These are phyloP conservation scores for Boletus vinaceobasis DNA, from an alignment of 768 basidiomycete species.

Conservation along the genomic window DNA sequence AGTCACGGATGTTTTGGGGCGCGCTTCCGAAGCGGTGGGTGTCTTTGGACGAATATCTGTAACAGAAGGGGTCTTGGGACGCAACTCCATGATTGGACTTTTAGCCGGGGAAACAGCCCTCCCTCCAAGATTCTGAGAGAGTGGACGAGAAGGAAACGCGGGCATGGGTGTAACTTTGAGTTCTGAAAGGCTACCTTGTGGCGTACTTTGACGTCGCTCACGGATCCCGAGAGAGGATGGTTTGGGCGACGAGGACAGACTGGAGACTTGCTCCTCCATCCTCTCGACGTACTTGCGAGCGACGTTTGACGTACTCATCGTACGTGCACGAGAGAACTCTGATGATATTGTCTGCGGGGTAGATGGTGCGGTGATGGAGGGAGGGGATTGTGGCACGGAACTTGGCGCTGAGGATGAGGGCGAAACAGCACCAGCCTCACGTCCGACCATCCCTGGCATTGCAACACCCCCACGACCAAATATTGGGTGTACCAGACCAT, in stretches of 20 bases:
- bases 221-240: conserved; percentile 30
- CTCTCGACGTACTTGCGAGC: conserved; percentile 37
- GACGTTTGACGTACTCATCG: conserved; percentile 34
- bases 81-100: conserved; percentile 13
- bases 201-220: conserved; percentile 52
- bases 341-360: conserved; percentile 7
- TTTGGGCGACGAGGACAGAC: conserved; percentile 31
- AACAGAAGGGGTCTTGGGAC: conserved; percentile 18
- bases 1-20: conserved; percentile 20
- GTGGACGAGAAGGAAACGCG: conserved; percentile 8
- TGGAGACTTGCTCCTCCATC: conserved; percentile 36
- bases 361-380: neutral
- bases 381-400: conserved; percentile 1
- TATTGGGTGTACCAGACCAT: conserved; percentile 61
- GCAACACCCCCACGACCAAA: conserved; percentile 75
- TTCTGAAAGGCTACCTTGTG: conserved; percentile 24
- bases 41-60: conserved; percentile 22
- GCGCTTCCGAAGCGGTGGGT: conserved; percentile 13
- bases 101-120: conserved; percentile 12
- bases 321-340: conserved; percentile 27
- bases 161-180: conserved; percentile 16
- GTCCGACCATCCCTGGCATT: conserved; percentile 63
- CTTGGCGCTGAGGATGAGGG: conserved; percentile 7
- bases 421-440: conserved; percentile 4
- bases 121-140: conserved; percentile 21